Evolutionary conservation across 2,329 filamentous ascomycete species (phyloP).

Genomic region (Talaromyces sp.): DNA sequence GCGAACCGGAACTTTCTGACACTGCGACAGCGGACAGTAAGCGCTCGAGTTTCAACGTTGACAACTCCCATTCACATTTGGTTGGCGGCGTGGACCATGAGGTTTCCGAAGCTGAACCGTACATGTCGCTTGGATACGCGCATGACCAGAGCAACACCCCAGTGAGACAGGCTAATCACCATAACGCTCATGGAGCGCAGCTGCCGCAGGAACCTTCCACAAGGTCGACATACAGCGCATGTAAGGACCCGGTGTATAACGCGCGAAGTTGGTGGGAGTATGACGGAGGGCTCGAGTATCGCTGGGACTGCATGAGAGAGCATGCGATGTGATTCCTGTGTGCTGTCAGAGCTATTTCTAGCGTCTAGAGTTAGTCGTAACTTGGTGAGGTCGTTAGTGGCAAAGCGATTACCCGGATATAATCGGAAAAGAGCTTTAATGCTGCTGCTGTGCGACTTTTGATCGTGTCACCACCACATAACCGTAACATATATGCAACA

Average conservation of each 20-base stretch:
- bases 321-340: constrained; percentile 5
- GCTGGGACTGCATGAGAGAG: constrained; percentile 14
- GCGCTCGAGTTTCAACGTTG: constrained; percentile 5
- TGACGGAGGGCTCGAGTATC: constrained; percentile 22
- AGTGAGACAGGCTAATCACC: not conserved
- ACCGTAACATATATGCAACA: not conserved
- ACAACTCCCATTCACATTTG: not conserved
- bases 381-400: not conserved
- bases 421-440: not conserved
- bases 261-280: constrained; percentile 39
- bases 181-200: not conserved
- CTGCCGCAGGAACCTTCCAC: constrained; percentile 29
- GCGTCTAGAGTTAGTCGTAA: not conserved
- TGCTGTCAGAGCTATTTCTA: not conserved
- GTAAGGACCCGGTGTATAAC: constrained; percentile 42
- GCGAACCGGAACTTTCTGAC: constrained; percentile 3
- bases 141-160: constrained; percentile 11
- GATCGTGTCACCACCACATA: not conserved
- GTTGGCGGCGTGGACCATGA: not conserved
- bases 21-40: constrained; percentile 8
- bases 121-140: constrained; percentile 19
- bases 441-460: not conserved
- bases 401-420: constrained; percentile 9
- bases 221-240: constrained; percentile 32
- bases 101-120: constrained; percentile 13